Evolutionary conservation across 345 rosid species (phyloP), one percentile per base, ranked within the genome.

Genomic region (sweet orange (Citrus sinensis)): DNA sequence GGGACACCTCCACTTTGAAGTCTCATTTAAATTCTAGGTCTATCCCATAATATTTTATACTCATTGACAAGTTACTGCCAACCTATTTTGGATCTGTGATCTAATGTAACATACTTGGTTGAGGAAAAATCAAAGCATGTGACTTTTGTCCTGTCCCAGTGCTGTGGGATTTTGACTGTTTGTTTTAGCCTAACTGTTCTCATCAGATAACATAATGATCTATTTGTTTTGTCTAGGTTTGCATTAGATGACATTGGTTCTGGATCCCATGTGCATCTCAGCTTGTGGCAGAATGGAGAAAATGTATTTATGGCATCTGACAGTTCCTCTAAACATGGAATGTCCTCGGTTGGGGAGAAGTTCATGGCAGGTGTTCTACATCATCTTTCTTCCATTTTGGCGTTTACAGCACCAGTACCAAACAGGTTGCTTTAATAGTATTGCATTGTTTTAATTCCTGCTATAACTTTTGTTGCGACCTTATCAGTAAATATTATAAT

Each of bases 251-350:
- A 94, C 83, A 78, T 96, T 68, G 98, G 99, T 67, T 94, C 98
- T 40, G 99, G 99, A 78, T 94, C 92, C 74, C 99, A 96, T 81
- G 99, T 92, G 62, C 99, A 96, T 87, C 58, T 96, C 64, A 96
- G 97, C 76, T 82, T 96, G 75, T 92, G 89, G 91, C 86, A 81
- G 83, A 86, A 94, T 76, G 97, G 92, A 61, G 80, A 91, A 86
- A 96, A 96, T 76, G 90, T 92, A 70, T 94, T 94, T 78, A 86
- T 86, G 79, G 93, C 92, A 80, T 88, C 97, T 22, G 90, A 75
- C 85, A 83, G 82, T 42, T 83, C 95, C 25, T 86, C 92, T 69
- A 77, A n/a, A 71, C 80, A 91, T 80, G 99, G 99, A 76, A 94
- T 96, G 83, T 92, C 99, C 20, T 79, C 79, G 51, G 39, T 81